Evolutionary conservation across 1,284 basidiomycete genomes (phyloP), one percentile per base, ranked within the genome.

Genomic region (Volvariella surrecta): DNA sequence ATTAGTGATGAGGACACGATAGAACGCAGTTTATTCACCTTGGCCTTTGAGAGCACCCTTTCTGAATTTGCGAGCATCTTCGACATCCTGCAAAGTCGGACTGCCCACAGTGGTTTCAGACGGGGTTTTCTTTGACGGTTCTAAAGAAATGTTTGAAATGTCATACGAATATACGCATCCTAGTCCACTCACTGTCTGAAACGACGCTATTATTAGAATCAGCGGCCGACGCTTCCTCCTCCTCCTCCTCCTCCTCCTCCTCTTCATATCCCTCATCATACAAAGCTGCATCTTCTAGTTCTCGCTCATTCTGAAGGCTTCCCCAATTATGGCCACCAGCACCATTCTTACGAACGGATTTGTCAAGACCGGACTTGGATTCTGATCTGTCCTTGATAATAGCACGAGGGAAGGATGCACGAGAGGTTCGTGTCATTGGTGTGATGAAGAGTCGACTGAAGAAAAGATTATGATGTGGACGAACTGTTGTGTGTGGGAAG

Each of bases 241-340:
- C 59, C 17, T 66, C 62, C 11, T 28, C 24, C 11, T 28, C n/a
- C n/a, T n/a, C n/a, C n/a, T n/a, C n/a, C 18, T 64, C 68, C n/a
- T 63, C 52, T 20, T 74, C 72, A 30, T 51, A 53, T 24, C 66
- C 58, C 51, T 74, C 74, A 56, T 82, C 78, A 32, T 64, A 64
- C 16, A 69, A 45, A 9, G 73, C 79, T 18, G 67, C 72, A 40
- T 57, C 61, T 63, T 81, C 82, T 56, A 74, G 68, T 48, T 72
- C 66, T 34, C 61, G 65, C 63, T 89, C 82, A 53, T 88, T 70
- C 11, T 62, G 62, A 53, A 87, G 60, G 41, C 72, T 74, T 48
- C 89, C 89, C 89, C 89, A 92, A 67, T 88, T 89, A 66, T 90
- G 80, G 2, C 73, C 68, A 32, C 89, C 89, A 32, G 76, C 79